Evolutionary conservation across 73 alveolate species (phyloP), one percentile per base, ranked within the genome.

Genomic region (Loxodes magnus): DNA sequence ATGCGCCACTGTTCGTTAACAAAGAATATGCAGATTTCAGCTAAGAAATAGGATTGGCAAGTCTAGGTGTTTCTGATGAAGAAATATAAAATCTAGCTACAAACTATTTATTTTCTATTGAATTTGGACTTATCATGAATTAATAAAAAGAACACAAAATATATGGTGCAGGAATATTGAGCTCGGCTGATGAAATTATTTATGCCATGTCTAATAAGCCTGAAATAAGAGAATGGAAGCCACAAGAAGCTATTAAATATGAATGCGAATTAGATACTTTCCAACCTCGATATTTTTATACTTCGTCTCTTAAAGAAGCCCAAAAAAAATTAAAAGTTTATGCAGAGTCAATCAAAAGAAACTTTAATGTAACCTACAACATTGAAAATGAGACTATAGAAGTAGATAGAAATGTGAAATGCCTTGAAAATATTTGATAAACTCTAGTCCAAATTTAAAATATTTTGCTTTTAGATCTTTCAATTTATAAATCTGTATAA

Each of bases 1-100:
- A 84, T 46, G 92, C 82, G 10, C 96, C 96, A 10, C 71, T 84
- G 90, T 65, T 84, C 30, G 92, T 90, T 9, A 55, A 84, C 64
- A 10, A 23, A 17, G 92, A 78, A 43, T 84, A 67, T 41, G 84
- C 96, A 20, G 92, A 78, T 16, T 79, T 84, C 48, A 60, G 82
- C 10, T 78, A 84, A 33, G 53, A 46, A 21, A 61, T 61, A 10
- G 95, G 95, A 12, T 38, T 83, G 16, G 92, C 95, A 4, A 72
- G 89, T 16, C 68, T 83, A 19, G 95, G 92, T 2, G 90, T 89
- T 16, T 19, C 78, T n/a, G 92, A 83, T 15, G 75, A 56, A 23
- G 88, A 83, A 5, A 75, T 83, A 19, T 37, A 34, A 6, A 68
- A 61, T 46, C 66, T 83, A 39, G 90, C 83, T 4, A 63, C 88